These are phyloP conservation scores for Zymoseptoria crescenta DNA, from an alignment of 2,329 filamentous ascomycete species.

Conservation along the genomic window DNA sequence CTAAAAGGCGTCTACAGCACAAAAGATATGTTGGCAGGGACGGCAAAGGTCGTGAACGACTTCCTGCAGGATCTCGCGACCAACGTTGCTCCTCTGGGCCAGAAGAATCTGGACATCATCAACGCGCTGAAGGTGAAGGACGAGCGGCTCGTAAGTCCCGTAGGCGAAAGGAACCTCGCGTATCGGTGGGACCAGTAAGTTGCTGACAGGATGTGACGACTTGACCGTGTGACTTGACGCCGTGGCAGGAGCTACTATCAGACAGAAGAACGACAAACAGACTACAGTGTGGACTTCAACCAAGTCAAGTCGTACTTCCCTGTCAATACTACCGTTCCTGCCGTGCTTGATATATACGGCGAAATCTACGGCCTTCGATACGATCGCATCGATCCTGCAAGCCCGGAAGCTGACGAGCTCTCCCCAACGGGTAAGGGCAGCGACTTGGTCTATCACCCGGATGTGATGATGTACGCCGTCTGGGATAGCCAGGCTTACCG, in stretches of 20 bases:
- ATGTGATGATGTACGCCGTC: slow-evolving; percentile 10
- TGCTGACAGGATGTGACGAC: too few species aligned
- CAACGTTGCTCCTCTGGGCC: background rate
- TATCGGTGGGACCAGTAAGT: background rate
- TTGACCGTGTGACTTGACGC: background rate
- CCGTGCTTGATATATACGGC: slow-evolving; percentile 8
- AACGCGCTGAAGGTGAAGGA: background rate
- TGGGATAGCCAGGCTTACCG: slow-evolving; percentile 3
- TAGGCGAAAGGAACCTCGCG: background rate
- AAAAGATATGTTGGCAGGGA: slow-evolving; percentile 2
- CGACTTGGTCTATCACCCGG: slow-evolving; percentile 7
- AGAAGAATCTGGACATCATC: background rate
- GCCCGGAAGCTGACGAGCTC: slow-evolving; percentile 53
- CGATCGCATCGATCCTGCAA: slow-evolving; percentile 27
- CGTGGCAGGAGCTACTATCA: background rate
- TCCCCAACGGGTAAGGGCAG: slow-evolving; percentile 31
- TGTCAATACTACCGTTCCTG: background rate
- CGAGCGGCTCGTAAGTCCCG: background rate
- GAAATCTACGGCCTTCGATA: slow-evolving; percentile 8
- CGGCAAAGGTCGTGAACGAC: background rate
- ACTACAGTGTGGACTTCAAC: background rate
- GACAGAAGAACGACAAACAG: background rate
- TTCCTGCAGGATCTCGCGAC: background rate
- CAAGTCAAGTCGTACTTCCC: slow-evolving; percentile 8
- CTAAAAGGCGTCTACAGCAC: background rate